A percentile compares a stretch with the other conserved stretches of the same genome.
Conservation (phyloP, 495 filamentous ascomycete genomes). For the Xylaria nigripes region DNA sequence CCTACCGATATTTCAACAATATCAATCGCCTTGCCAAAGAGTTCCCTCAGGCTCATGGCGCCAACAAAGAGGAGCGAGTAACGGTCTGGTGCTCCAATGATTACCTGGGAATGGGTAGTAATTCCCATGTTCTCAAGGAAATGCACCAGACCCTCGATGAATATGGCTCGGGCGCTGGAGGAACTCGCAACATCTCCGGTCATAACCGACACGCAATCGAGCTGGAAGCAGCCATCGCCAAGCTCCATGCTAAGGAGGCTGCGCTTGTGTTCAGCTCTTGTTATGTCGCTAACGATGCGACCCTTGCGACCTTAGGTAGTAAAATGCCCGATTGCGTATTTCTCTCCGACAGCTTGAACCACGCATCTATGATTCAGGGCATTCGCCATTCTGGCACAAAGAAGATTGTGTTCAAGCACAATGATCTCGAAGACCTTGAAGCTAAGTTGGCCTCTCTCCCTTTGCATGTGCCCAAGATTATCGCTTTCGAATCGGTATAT, state of each 20-base stretch:
- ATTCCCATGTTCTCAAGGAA: constrained; percentile 71
- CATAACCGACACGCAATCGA: constrained; percentile 91
- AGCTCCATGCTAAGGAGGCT: constrained; percentile 81
- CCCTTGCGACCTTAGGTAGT: constrained; percentile 87
- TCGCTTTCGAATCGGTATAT: constrained; percentile 97
- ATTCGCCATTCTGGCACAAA: constrained; percentile 93
- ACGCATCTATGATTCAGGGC: constrained; percentile 98
- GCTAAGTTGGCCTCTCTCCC: constrained; percentile 82
- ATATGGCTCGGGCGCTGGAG: constrained; percentile 92
- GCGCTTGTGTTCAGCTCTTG: constrained; percentile 94
- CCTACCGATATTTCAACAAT: constrained; percentile 99
- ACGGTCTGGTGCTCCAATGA: constrained; percentile 99
- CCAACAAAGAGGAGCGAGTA: constrained; percentile 75
- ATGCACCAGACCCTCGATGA: constrained; percentile 95
- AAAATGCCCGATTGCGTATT: constrained; percentile 96
- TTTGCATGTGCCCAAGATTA: constrained; percentile 82
- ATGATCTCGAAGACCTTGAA: constrained; percentile 85
- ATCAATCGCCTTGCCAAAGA: constrained; percentile 97
- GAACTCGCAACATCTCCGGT: constrained; percentile 94
- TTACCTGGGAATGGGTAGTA: constrained; percentile 95
- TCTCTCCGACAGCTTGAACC: constrained; percentile 88
- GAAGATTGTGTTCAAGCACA: constrained; percentile 98
- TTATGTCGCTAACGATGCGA: constrained; percentile 97
- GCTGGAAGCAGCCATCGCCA: constrained; percentile 76
- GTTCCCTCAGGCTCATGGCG: constrained; percentile 90